These are phyloP conservation scores for Pleurotus tuoliensis DNA, from an alignment of 768 basidiomycete genomes.

Conservation along the genomic window DNA sequence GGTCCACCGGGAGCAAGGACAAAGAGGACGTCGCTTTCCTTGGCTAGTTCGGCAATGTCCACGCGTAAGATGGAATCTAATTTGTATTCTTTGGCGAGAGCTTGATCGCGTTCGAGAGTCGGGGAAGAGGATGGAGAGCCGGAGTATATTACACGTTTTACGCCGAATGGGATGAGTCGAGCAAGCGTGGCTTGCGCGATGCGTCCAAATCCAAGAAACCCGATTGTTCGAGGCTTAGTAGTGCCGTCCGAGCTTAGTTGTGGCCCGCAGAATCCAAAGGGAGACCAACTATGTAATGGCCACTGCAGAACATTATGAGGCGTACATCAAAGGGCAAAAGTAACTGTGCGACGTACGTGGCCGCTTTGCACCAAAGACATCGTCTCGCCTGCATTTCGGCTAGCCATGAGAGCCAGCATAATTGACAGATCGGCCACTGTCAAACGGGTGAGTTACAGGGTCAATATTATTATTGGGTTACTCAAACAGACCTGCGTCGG, in stretches of 20 bases:
- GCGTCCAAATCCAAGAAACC: slow-evolving; percentile 93
- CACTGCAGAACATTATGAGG: slow-evolving; percentile 45
- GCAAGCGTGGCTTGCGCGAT: slow-evolving; percentile 83
- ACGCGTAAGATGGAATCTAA: slow-evolving; percentile 53
- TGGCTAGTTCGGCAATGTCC: slow-evolving; percentile 63
- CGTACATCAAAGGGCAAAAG: not conserved
- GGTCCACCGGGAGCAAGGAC: slow-evolving; percentile 76
- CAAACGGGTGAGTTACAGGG: not conserved
- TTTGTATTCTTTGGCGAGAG: slow-evolving; percentile 24
- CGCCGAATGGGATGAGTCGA: slow-evolving; percentile 79
- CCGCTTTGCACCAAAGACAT: slow-evolving; percentile 65
- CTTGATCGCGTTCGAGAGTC: slow-evolving; percentile 34
- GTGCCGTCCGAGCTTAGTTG: slow-evolving; percentile 49
- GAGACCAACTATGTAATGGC: slow-evolving; percentile 75
- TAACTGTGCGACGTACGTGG: slow-evolving; percentile 39
- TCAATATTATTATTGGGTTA: too few species aligned
- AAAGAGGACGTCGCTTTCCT: slow-evolving; percentile 80
- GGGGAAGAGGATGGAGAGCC: slow-evolving; percentile 38
- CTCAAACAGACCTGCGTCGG: slow-evolving; percentile 66
- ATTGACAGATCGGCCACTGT: slow-evolving; percentile 86
- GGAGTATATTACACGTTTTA: slow-evolving; percentile 69
- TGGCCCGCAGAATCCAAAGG: slow-evolving; percentile 81
- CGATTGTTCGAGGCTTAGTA: slow-evolving; percentile 51
- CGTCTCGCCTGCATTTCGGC: slow-evolving; percentile 70
- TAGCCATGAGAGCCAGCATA: slow-evolving; percentile 93